Percentiles rank a stretch among this genome's conserved stretches.
These are phyloP conservation scores for Heimioporus retisporus DNA, from an alignment of 1,284 basidiomycete species.

Conservation along the genomic window DNA sequence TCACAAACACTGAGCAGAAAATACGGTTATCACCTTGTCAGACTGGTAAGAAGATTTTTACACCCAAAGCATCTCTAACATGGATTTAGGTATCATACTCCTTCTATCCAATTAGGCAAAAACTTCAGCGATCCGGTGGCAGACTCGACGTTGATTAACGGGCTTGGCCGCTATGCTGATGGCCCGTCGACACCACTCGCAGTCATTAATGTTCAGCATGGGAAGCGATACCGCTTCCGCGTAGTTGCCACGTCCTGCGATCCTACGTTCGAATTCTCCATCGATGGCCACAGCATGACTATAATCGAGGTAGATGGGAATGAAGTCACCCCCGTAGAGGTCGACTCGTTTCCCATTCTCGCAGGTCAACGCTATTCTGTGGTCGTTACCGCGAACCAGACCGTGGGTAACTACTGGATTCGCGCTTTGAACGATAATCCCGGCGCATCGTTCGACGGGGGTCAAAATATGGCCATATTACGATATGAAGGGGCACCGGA, in stretches of 20 bases:
- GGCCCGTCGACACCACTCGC: constrained; percentile 45
- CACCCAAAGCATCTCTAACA: constrained; percentile 2
- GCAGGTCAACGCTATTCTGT: constrained; percentile 54
- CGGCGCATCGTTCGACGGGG: constrained; percentile 42
- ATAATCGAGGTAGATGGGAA: constrained; percentile 63
- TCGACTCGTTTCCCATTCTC: constrained; percentile 53
- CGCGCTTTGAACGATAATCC: constrained; percentile 38
- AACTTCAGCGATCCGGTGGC: constrained; percentile 28
- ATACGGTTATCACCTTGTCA: constrained; percentile 41
- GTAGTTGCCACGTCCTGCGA: constrained; percentile 48
- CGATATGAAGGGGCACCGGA: constrained; percentile 58
- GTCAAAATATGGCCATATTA: constrained; percentile 63
- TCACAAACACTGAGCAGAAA: constrained; percentile 24
- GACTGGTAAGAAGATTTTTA: constrained; percentile 18
- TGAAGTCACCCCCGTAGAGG: constrained; percentile 49
- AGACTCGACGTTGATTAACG: constrained; percentile 60
- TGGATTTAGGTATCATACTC: constrained; percentile 35
- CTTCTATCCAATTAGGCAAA: constrained; percentile 23
- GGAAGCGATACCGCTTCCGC: constrained; percentile 45
- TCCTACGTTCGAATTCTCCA: constrained; percentile 50
- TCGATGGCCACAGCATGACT: constrained; percentile 55
- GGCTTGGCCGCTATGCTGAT: constrained; percentile 51
- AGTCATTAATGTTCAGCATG: constrained; percentile 41
- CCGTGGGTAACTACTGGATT: constrained; percentile 57
- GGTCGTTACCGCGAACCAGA: constrained; percentile 45